Evolutionary conservation across 2,329 filamentous ascomycete species (phyloP), one percentile per base, ranked within the genome.

Genomic region (Penicillium sp.): DNA sequence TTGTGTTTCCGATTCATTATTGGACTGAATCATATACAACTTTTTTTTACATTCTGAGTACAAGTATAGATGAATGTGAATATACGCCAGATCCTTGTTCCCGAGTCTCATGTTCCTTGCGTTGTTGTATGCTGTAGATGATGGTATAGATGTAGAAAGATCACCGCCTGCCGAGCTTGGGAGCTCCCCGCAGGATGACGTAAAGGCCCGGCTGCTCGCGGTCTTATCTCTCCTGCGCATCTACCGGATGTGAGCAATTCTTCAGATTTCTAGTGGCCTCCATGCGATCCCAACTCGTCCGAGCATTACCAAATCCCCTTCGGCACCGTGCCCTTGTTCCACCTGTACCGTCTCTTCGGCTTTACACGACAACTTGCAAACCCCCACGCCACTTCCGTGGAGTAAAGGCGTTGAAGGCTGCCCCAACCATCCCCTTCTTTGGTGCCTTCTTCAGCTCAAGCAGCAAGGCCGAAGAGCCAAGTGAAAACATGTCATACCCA

Each of bases 361-460:
- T 45, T 26, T 42, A 43, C 29, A 50, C 41, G 29, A 48, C 39
- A 10, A 36, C 52, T 14, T 35, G 36, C 39, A 51, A 42, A 20
- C 25, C 39, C 13, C 47, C 45, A 15, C 39, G 47, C 25, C 42
- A 53, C 48, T 56, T 66, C 51, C 54, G 58, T 7, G 39, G 67
- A 56, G 54, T 54, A 27, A 69, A 61, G 30, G 55, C 66, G 42
- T 54, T 78, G 42, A 71, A 69, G 60, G 84, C 85, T 56, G 88
- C 91, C 80, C 83, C 87, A 37, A 78, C 77, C 2, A 84, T 94
- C 57, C 85, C 89, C 1, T 87, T 95, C 53, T 59, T 95, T 25
- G 76, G 86, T 53, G 80, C 83, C 40, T 71, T 95, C 2, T 94
- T 95, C 58, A 76, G 77, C 42, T 78, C 81, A 39, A 82, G 77